Base-by-base conservation (phyloP, 163 green algal genomes). In the Scenedesmus sp. region DNA sequence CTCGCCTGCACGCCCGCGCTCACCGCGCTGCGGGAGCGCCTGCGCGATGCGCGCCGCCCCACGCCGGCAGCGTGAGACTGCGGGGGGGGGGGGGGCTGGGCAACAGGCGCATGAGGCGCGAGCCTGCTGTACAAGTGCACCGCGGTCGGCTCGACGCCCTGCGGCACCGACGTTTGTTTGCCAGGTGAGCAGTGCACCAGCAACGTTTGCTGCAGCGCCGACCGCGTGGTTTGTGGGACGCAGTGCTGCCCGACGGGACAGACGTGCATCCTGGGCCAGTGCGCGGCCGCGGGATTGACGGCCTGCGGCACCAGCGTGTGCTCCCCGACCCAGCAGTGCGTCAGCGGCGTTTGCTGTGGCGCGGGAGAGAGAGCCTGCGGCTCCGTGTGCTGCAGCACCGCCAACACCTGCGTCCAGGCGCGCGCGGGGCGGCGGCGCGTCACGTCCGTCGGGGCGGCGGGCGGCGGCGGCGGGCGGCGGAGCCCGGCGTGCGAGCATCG, bases 1-100 rank as follows among this genome's bases (percentile, higher is more conserved):
- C 60, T 80, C 45, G 29, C 54, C 26, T 45, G 63, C 24, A 80
- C 60, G 2, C 72, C 72, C 1, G 72, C 72, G 17, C 45, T 80
- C 45, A 17, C 63, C 60, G 45, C 36, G 47, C 9, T 63, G 45
- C 45, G 63, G n/a, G 11, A 51, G 18, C 47, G 60, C 44, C 60
- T 80, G 33, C n/a, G n/a, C n/a, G n/a, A n/a, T n/a, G n/a, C n/a
- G n/a, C n/a, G n/a, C n/a, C n/a, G n/a, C n/a, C n/a, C n/a, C n/a
- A n/a, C n/a, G n/a, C n/a, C n/a, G n/a, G n/a, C n/a, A n/a, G n/a
- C n/a, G n/a, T n/a, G n/a, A n/a, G n/a, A n/a, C n/a, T n/a, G n/a
- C n/a, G n/a, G n/a, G n/a, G n/a, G n/a, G n/a, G n/a, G n/a, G n/a
- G n/a, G n/a, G n/a, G n/a, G n/a, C n/a, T n/a, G n/a, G n/a, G n/a